Evolutionary conservation across 2,329 filamentous ascomycete species (phyloP).

Genomic region (Trichoderma oligosporum): DNA sequence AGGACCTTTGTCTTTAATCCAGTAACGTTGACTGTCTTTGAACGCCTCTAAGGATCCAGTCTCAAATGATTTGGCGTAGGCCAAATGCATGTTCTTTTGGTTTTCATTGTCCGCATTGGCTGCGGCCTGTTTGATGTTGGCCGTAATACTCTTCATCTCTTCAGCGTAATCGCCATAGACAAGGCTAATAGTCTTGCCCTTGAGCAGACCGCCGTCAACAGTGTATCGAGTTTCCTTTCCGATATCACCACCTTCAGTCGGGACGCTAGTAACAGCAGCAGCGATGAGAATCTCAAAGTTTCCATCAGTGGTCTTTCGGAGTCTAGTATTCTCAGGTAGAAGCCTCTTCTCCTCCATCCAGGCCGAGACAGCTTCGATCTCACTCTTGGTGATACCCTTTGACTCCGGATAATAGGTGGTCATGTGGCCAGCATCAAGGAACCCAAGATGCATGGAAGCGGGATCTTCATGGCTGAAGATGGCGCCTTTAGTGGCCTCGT

Average conservation of each 20-base stretch:
- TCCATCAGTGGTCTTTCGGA: slow-evolving; percentile 62
- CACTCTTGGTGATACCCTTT: slow-evolving; percentile 66
- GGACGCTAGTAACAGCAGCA: slow-evolving; percentile 59
- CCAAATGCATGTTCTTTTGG: slow-evolving; percentile 67
- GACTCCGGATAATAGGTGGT: slow-evolving; percentile 81
- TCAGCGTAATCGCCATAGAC: slow-evolving; percentile 71
- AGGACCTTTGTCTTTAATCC: slow-evolving; percentile 80
- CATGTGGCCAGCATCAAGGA: slow-evolving; percentile 69
- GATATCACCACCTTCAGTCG: slow-evolving; percentile 62
- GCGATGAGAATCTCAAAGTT: slow-evolving; percentile 72
- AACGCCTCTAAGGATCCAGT: slow-evolving; percentile 71
- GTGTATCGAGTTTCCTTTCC: slow-evolving; percentile 61
- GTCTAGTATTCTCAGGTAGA: slow-evolving; percentile 71
- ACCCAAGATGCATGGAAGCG: slow-evolving; percentile 70
- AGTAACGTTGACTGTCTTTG: slow-evolving; percentile 75
- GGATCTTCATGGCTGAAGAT: slow-evolving; percentile 66
- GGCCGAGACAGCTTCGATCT: slow-evolving; percentile 68
- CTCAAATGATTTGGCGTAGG: slow-evolving; percentile 72
- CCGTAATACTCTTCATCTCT: slow-evolving; percentile 66
- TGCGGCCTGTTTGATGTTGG: slow-evolving; percentile 64
- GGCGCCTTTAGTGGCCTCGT: slow-evolving; percentile 64
- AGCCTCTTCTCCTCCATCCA: slow-evolving; percentile 70
- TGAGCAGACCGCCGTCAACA: slow-evolving; percentile 55
- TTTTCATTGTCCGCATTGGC: slow-evolving; percentile 69
- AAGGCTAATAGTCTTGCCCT: slow-evolving; percentile 65